Base-by-base conservation (phyloP, 805 yeast species). In the Metschnikowia proteae region DNA sequence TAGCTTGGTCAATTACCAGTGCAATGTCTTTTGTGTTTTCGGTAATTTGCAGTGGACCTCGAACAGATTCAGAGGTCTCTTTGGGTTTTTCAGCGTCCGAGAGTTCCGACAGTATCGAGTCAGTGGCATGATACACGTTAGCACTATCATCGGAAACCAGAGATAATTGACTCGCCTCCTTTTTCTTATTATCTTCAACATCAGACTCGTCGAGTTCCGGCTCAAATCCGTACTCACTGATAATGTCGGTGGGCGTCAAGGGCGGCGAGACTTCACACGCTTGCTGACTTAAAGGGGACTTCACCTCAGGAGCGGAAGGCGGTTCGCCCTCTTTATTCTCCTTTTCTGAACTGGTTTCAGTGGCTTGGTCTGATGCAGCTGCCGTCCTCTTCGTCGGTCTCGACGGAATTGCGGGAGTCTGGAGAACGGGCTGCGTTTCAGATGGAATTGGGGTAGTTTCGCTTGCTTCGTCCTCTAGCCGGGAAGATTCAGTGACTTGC, bases 381-480 rank as follows among this genome's bases (percentile, higher is more conserved):
- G 30, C 32, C 6, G 35, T 22, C 17, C 22, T 30, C 31, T 27
- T 32, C 26, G 32, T 33, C 17, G 45, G 45, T 17, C 45, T 32
- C 9, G 45, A 42, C 17, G 45, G 45, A 32, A 40, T 40, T 4
- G 35, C 27, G 10, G 43, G 43, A n/a, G 36, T 31, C 9, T 35
- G 10, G 30, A 31, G 43, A 22, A n/a, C 13, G 17, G 43, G 17
- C 43, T 17, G 43, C n/a, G 29, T 13, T 29, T 40, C 29, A n/a
- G 30, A n/a, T 3, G 28, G 36, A n/a, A 25, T 32, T 23, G 36
- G n/a, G 7, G 22, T 30, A 36, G 5, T 23, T 6, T 40, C 43
- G 9, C 9, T 11, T 13, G 23, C 9, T 13, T 17, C 11, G 26
- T 10, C 25, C 9, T 13, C 26, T 8, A 9, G 4, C 5, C 3